Base-by-base conservation (phyloP, 768 basidiomycete genomes). In the Atractiella rhizophila region DNA sequence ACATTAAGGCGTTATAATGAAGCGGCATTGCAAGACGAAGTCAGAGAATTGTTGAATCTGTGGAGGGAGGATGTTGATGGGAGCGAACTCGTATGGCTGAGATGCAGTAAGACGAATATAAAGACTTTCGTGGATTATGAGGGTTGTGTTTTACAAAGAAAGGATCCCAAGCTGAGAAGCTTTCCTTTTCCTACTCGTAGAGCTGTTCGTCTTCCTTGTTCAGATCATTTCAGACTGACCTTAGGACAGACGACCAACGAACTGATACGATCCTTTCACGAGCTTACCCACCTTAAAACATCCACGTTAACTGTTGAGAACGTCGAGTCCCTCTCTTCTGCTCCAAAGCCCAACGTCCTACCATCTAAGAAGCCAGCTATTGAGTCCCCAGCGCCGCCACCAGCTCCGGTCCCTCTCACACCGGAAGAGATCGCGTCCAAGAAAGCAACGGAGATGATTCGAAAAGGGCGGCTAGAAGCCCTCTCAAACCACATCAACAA, bases 121-220 rank as follows among this genome's bases (percentile, higher is more conserved):
- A 70, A 72, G 39, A 85, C 79, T 41, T 94, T 98, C 59, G 64
- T 81, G 43, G 85, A 82, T 39, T 86, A 83, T 51, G 81, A 85
- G 12, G 76, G 67, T 3, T 73, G 77, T 1, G 60, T 73, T 3
- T 68, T 94, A 37, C 54, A 61, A 23, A 85, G 81, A 67, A 63
- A 60, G 24, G 88, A 96, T 48, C 69, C 69, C 25, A 68, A 86
- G 28, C 59, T 96, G 24, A 69, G 85, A 32, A 78, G 74, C 0
- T 96, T 88, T 59, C 85, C 86, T 0, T 98, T 98, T 60, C 86
- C 85, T 4, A 98, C 91, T 1, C 73, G 86, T 29, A 68, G 91
- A 49, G 88, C 91, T 12, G 83, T 85, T 59, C 44, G 77, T 64
- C n/a, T 21, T 35, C 32, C 16, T 28, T 41, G n/a, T 42, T 12